Conservation (phyloP, 2,329 filamentous ascomycete genomes). For the Alternaria angustiovoidea region DNA sequence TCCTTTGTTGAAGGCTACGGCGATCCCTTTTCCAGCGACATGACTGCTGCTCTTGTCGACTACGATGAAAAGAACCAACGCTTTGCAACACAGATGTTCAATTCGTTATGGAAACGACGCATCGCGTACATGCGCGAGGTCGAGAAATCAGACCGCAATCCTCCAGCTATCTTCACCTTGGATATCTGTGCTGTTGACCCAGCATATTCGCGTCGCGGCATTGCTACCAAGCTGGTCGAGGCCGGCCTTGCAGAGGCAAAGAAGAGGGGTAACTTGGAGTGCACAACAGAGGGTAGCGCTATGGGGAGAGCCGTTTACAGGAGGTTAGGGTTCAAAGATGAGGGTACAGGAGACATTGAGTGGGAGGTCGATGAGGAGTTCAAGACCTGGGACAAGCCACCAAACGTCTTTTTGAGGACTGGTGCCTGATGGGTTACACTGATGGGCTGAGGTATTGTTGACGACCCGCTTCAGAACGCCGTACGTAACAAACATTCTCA, state of each 20-base stretch:
- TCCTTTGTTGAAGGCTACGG: conserved; percentile 61
- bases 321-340: conserved; percentile 45
- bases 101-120: conserved; percentile 56
- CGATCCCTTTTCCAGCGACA: conserved; percentile 42
- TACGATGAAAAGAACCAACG: conserved; percentile 57
- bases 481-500: conserved; percentile 2
- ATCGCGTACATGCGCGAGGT: conserved; percentile 40
- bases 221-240: conserved; percentile 46
- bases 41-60: conserved; percentile 35
- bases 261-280: conserved; percentile 44
- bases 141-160: conserved; percentile 32
- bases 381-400: conserved; percentile 37
- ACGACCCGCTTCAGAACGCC: background rate
- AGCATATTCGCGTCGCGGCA: conserved; percentile 58
- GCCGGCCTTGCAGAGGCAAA: conserved; percentile 47
- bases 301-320: conserved; percentile 48
- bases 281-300: conserved; percentile 47
- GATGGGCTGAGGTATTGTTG: background rate
- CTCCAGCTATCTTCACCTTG: conserved; percentile 60
- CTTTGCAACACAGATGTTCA: conserved; percentile 57
- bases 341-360: conserved; percentile 39
- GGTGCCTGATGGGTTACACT: conserved; percentile 19
- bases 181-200: conserved; percentile 60
- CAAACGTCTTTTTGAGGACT: conserved; percentile 49
- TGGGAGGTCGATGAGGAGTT: conserved; percentile 48